Evolutionary conservation across 768 basidiomycete species (phyloP).

Genomic region (Collybiopsis luxurians): DNA sequence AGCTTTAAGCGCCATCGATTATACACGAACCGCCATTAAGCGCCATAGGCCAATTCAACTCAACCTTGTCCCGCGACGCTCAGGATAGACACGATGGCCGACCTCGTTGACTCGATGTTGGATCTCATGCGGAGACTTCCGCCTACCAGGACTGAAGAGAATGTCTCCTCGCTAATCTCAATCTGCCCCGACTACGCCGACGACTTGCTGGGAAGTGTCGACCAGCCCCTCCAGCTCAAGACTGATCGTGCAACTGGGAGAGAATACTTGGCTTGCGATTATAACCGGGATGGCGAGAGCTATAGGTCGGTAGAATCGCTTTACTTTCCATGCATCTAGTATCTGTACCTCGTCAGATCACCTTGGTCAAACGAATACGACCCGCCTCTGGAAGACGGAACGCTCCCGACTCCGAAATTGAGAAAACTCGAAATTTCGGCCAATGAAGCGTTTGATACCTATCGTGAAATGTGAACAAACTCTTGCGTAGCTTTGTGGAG

Average conservation of each 20-base stretch:
- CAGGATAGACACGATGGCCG: slow-evolving; percentile 58
- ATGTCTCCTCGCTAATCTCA: slow-evolving; percentile 74
- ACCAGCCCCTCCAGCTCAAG: slow-evolving; percentile 85
- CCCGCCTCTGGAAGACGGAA: slow-evolving; percentile 86
- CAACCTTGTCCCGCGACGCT: too few relatives aligned
- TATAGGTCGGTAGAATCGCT: slow-evolving; percentile 62
- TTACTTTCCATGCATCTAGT: background rate
- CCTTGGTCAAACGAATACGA: slow-evolving; percentile 99
- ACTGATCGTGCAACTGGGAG: slow-evolving; percentile 77
- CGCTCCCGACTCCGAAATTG: slow-evolving; percentile 78
- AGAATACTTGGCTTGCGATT: slow-evolving; percentile 93
- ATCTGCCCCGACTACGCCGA: slow-evolving; percentile 94
- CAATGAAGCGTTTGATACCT: slow-evolving; percentile 96
- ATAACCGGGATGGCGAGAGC: slow-evolving; percentile 89
- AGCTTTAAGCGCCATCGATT: too few relatives aligned
- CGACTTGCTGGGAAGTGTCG: slow-evolving; percentile 91
- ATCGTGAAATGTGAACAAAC: slow-evolving; percentile 98
- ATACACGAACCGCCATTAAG: too few relatives aligned
- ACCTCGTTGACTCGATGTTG: slow-evolving; percentile 88
- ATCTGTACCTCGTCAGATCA: slow-evolving; percentile 53
- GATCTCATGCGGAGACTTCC: slow-evolving; percentile 97
- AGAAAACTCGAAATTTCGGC: slow-evolving; percentile 90
- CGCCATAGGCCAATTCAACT: too few relatives aligned
- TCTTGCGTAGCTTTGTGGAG: too few relatives aligned
- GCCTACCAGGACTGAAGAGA: slow-evolving; percentile 84